Conservation (phyloP, 306 rosid genomes). For the Citrullus colocynthis region DNA sequence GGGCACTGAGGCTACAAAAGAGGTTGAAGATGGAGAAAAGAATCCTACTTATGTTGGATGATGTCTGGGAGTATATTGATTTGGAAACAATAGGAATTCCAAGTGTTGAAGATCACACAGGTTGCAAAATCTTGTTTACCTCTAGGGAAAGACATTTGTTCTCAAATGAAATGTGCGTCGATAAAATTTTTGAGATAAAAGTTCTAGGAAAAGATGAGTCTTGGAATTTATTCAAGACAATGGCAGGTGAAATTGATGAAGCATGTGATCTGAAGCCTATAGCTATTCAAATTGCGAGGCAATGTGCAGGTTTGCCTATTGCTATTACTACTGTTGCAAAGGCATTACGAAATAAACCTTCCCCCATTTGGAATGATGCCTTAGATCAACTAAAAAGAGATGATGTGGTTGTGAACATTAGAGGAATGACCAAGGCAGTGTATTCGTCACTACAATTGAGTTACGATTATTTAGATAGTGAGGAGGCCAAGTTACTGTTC, state of each 20-base stretch:
- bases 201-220: slow-evolving; percentile 3
- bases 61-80: slow-evolving; percentile 20
- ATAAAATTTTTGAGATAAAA: neutral
- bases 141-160: slow-evolving; percentile 14
- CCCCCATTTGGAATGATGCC: neutral
- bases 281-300: slow-evolving; percentile 13
- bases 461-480: neutral
- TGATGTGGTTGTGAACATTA: neutral
- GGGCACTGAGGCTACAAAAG: neutral
- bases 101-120: neutral
- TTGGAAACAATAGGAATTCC: slow-evolving; percentile 18
- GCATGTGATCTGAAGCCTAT: neutral
- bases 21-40: neutral
- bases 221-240: slow-evolving; percentile 9
- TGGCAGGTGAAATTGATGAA: neutral
- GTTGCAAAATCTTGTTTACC: slow-evolving; percentile 21
- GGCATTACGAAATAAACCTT: neutral
- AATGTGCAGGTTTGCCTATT: slow-evolving; percentile 31
- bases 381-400: neutral
- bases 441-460: neutral
- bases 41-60: slow-evolving; percentile 24
- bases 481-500: neutral
- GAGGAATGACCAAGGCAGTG: neutral
- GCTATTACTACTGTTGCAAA: slow-evolving; percentile 21
- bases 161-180: slow-evolving; percentile 4